Base-by-base conservation (phyloP, 306 rosid species). In the Malus orientalis region DNA sequence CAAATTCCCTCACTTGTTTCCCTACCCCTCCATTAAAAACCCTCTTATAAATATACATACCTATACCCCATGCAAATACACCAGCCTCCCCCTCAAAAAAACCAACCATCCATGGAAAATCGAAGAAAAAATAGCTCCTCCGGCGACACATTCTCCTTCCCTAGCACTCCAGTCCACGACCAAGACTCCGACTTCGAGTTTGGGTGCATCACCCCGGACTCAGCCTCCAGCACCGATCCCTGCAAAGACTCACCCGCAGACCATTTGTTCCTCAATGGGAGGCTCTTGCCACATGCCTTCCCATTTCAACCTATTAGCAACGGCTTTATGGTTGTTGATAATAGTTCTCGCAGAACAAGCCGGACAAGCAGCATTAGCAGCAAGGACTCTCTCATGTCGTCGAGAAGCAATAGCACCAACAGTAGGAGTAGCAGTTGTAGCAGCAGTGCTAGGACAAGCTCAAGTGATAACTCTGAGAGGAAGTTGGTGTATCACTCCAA, bases 401-500 rank as follows among this genome's bases (percentile, higher is more conserved):
- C 98, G 0, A 63, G 93, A 57, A 91, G 97, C 89, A 93, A 88
- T 76, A 93, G 98, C 91, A 88, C 85, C 15, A 89, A 85, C 67
- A 88, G 93, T 67, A 79, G 88, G 32, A 90, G 90, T 67, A 74
- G 84, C 78, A 90, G 93, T 51, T 77, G 91, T 63, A 84, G 93
- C 84, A 88, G 93, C 88, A 91, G 96, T 60, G 91, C 91, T 0
- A 84, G 97, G 61, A 90, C 97, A 29, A 91, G 97, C 84, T 81
- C 90, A 1, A 90, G 96, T 63, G 97, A 89, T 51, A 77, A 73
- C 53, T 81, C 90, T 0, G 97, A 89, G 73, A 60, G 92, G 51
- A 80, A 73, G 67, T 68, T 79, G 38, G 61, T 80, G 40, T 40
- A 78, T 23, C 59, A 70, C 32, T 25, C 71, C 72, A 78, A n/a